Base-by-base conservation (phyloP, 345 rosid genomes). In the Gossypium stocksii region DNA sequence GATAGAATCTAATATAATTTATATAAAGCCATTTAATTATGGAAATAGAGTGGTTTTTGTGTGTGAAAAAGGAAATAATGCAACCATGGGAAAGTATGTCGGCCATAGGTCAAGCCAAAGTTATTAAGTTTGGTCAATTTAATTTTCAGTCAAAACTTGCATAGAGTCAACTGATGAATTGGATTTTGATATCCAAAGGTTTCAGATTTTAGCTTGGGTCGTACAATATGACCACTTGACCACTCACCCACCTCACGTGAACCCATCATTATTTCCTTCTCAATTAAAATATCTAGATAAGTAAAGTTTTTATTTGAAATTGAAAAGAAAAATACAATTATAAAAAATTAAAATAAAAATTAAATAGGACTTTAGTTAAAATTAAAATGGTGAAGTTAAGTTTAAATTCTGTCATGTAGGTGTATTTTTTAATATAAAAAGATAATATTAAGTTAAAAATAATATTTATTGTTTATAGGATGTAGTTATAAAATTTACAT, bases 381-480 rank as follows among this genome's bases (percentile, higher is more conserved):
- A 34, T 34, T 34, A 34, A 34, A 34, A 34, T 5, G 41, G 41
- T 5, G 41, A 5, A 34, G 7, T 34, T 5, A 34, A 34, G 41
- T 34, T 34, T 34, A 34, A 34, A 34, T 34, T 34, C 7, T 4
- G 0, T 34, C 41, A 5, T 5, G 1, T 5, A 34, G 1, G 5
- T 34, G 7, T 34, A 34, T 34, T 34, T 34, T 34, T 34, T 1
- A 34, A 34, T 34, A 34, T 34, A 34, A 34, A 34, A 3, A 34
- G 1, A 2, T 1, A 34, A 5, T 34, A 5, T 34, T 34, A 34
- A 34, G 41, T 5, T 34, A 4, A 34, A 5, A 34, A 34, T 5
- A 34, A 34, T 5, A 34, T 34, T 34, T 34, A 0, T 0, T 34
- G 1, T 34, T n/a, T n/a, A n/a, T n/a, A n/a, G n/a, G n/a, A n/a